Percentiles rank a stretch among this genome's conserved stretches.
Conservation (phyloP, 305 asterid species). For the Fraxinus greggii region DNA sequence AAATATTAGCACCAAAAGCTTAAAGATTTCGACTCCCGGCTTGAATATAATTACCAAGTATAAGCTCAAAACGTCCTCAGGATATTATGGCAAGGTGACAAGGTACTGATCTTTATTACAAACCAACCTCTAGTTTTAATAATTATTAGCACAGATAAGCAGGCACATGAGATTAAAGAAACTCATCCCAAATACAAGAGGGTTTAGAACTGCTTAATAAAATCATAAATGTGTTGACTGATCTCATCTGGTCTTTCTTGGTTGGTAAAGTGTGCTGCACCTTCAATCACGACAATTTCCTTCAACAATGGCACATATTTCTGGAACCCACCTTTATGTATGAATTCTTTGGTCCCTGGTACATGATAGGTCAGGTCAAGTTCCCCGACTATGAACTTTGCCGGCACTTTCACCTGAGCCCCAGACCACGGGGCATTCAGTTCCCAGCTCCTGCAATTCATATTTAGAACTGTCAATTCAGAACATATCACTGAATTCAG, state of each 20-base stretch:
- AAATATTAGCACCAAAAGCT: too few relatives aligned
- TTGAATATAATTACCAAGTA: too few relatives aligned
- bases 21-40: too few relatives aligned
- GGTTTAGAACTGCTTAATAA: conserved; percentile 37
- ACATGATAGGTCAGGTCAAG: conserved; percentile 35
- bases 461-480: not conserved
- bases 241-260: conserved; percentile 53
- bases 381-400: conserved; percentile 48
- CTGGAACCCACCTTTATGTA: conserved; percentile 49
- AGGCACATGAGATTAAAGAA: not conserved
- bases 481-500: not conserved
- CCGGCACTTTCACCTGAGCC: conserved; percentile 39
- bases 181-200: not conserved
- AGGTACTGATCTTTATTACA: not conserved
- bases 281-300: conserved; percentile 48
- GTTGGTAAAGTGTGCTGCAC: conserved; percentile 50
- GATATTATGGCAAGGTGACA: not conserved
- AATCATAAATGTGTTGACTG: conserved; percentile 39
- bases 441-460: conserved; percentile 44
- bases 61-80: not conserved
- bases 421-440: conserved; percentile 45
- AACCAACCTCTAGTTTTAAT: not conserved
- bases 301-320: conserved; percentile 41
- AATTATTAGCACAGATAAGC: not conserved
- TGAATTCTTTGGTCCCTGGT: conserved; percentile 37